Base-by-base conservation (phyloP, 768 basidiomycete genomes). In the Xerocomellus intermedius region DNA sequence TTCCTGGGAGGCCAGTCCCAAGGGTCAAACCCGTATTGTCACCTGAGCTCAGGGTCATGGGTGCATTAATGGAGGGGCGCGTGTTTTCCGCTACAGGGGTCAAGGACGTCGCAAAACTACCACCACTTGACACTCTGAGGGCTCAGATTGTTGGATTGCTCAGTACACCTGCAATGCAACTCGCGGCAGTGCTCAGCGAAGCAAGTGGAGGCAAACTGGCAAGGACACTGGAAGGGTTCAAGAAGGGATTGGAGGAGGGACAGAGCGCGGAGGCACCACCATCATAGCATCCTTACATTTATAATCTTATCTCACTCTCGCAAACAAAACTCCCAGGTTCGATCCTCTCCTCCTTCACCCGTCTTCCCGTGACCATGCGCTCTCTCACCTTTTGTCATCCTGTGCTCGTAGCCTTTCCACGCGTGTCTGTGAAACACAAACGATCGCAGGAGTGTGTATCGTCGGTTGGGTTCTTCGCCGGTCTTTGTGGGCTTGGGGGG, bases 381-480 rank as follows among this genome's bases (percentile, higher is more conserved):
- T 68, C 82, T 78, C 74, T 82, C 91, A 6, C 95, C 95, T 65
- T 94, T 89, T 4, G 96, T 97, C 85, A 96, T 89, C n/a, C 91
- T 77, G 69, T 98, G 96, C 62, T 87, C 87, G 63, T 98, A 98
- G 1, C 91, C 93, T 45, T 80, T 82, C 84, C 93, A 98, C 0
- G 74, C 58, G 10, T 69, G 69, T 39, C 89, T 77, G 39, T 83
- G 75, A 66, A 98, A 98, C 17, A 69, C 75, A 69, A 95, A 98
- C 1, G 93, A 95, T 28, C 91, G 82, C 17, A 93, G 68, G 12
- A 88, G 77, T 2, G 70, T 79, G 67, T 88, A 98, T 5, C 70
- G 74, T 6, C 91, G 89, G 65, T 87, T 89, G n/a, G 74, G 71
- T 3, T 73, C 71, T 37, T 75, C 73, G 42, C 76, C 79, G 3